phyloP scores from a whole-genome alignment of 305 asterid genomes.

The Andrographis paniculata region DNA sequence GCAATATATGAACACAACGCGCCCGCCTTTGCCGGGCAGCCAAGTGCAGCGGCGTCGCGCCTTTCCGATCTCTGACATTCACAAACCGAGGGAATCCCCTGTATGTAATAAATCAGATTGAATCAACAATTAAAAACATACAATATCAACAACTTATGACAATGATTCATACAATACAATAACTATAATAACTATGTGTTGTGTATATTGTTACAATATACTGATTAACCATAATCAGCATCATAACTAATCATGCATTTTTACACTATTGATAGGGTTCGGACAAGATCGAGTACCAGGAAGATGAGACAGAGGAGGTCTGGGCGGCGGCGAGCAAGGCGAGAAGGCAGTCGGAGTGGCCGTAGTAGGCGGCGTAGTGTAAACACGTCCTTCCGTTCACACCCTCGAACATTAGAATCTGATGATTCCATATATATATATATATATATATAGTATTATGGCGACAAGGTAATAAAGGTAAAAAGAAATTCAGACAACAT shows the following conservation, averaged over 20 bases:
- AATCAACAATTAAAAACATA: no score
- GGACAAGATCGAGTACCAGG: conserved; percentile 42
- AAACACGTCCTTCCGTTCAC: conserved; percentile 80
- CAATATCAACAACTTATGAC: no score
- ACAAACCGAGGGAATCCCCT: conserved; percentile 93
- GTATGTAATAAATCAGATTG: not conserved
- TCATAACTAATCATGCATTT: no score
- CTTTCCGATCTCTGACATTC: conserved; percentile 87
- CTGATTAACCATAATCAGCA: no score
- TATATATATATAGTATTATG: not conserved
- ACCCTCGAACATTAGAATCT: conserved; percentile 91
- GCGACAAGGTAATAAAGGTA: not conserved
- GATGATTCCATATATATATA: conserved; percentile 23
- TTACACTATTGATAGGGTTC: no score
- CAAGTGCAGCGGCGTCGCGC: conserved; percentile 95
- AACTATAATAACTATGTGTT: no score
- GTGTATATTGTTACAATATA: no score
- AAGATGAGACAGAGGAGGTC: conserved; percentile 60
- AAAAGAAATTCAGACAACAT: not conserved
- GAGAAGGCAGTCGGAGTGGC: conserved; percentile 71
- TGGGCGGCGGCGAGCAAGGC: conserved; percentile 66
- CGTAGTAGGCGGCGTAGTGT: conserved; percentile 95
- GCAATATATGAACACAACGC: conserved; percentile 60
- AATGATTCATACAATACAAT: no score
- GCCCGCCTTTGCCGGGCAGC: conserved; percentile 82